phyloP scores from a whole-genome alignment of 257 asterid genomes.

The Datura wrightii region DNA sequence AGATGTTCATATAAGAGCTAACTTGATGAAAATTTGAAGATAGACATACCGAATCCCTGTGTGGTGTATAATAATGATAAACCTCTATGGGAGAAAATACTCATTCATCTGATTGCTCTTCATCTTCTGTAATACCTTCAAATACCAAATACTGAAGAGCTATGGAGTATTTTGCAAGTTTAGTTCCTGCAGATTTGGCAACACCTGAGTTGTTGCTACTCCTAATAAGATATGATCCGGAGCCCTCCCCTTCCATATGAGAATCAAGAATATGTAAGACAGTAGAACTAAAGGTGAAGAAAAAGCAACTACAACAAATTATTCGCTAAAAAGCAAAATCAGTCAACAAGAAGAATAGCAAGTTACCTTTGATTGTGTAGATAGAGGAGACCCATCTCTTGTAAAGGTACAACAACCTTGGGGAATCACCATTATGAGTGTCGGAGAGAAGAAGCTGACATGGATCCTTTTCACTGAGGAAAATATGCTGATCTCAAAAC shows the following conservation, averaged over 20 bases:
- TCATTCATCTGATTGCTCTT: slow-evolving; percentile 2
- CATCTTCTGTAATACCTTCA: slow-evolving; percentile 57
- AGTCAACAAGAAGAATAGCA: background rate
- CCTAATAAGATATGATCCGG: slow-evolving; percentile 66
- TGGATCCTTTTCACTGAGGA: slow-evolving; percentile 52
- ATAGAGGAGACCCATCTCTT: slow-evolving; percentile 89
- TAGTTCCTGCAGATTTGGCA: slow-evolving; percentile 33
- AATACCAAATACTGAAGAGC: slow-evolving; percentile 80
- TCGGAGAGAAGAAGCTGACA: slow-evolving; percentile 78
- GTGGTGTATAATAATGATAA: background rate
- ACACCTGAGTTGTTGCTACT: slow-evolving; percentile 42
- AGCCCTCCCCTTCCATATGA: slow-evolving; percentile 54
- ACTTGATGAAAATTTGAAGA: background rate
- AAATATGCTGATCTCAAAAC: background rate
- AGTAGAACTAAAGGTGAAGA: background rate
- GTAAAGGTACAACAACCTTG: slow-evolving; percentile 78
- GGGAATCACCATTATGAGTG: slow-evolving; percentile 77
- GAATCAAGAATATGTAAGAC: too few species aligned
- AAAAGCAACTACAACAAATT: background rate
- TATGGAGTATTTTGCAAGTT: slow-evolving; percentile 74
- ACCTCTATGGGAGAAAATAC: background rate
- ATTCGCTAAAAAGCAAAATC: background rate
- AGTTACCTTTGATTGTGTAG: slow-evolving; percentile 67
- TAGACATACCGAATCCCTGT: background rate
- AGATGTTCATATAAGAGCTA: background rate